Base-by-base conservation (phyloP, 345 rosid genomes). In the Clarkia xantiana region DNA sequence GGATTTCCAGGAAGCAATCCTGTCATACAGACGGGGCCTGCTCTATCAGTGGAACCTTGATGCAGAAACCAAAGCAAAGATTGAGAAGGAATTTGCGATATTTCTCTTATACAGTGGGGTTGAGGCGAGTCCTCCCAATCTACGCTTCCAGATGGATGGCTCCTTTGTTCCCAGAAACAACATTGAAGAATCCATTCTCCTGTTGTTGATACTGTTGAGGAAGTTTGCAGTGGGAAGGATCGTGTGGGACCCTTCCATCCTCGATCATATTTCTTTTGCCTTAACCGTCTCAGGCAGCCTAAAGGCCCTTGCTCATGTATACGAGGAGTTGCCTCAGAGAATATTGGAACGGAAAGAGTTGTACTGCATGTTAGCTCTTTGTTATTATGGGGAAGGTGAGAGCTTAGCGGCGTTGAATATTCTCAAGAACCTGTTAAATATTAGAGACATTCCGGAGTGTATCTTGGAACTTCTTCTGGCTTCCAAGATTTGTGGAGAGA, bases 101-200 rank as follows among this genome's bases (percentile, higher is more conserved):
- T 74, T 74, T 51, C 86, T 82, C 65, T 66, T 82, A 49, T 82
- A 82, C 57, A 67, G 77, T 2, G 86, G 91, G 23, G 68, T 69
- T 3, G 83, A 76, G 63, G 86, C 86, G 62, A 61, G 71, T 56
- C 77, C 83, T 25, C 91, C 81, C 14, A 65, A 71, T 47, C 77
- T 82, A 48, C 81, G 79, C 23, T 76, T 69, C 14, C 86, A 79
- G 65, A 72, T 76, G 63, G 73, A 71, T 57, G 53, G 70, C 34
- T 70, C 83, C 42, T 79, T 74, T 69, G 91, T 71, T 54, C 91
- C 91, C 11, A 72, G 77, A 65, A 82, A 76, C 72, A 82, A 71
- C 52, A 54, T 71, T 20, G 91, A 82, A 65, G 91, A 82, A 65
- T 76, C 86, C 18, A 56, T 79, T 60, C 81, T 82, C 40, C 65